Conservation (phyloP, 768 basidiomycete species). For the Mycena vulgaris region DNA sequence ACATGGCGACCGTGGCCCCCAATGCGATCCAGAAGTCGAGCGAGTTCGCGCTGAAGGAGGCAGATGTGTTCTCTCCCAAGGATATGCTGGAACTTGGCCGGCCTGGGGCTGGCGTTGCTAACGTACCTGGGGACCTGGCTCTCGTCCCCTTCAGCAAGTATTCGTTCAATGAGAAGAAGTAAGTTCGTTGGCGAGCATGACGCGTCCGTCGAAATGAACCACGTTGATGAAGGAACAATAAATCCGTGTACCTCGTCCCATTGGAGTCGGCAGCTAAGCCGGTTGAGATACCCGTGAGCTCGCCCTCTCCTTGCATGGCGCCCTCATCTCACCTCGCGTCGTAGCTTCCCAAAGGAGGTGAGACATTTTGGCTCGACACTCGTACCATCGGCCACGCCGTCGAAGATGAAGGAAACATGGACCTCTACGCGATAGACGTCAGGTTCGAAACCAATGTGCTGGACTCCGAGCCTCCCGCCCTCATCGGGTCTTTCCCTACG, state of each 20-base stretch:
- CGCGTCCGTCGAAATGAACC: not conserved
- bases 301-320: not conserved
- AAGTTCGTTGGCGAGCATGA: slow-evolving; percentile 45
- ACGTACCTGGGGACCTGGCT: slow-evolving; percentile 77
- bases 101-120: slow-evolving; percentile 77
- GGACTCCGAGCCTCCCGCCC: slow-evolving; percentile 55
- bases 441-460: slow-evolving; percentile 56
- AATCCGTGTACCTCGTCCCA: slow-evolving; percentile 74
- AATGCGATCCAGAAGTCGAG: slow-evolving; percentile 43
- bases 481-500: slow-evolving; percentile 79
- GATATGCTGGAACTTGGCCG: slow-evolving; percentile 76
- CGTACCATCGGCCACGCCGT: slow-evolving; percentile 82
- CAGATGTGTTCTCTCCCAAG: not conserved
- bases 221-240: slow-evolving; percentile 72
- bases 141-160: slow-evolving; percentile 78
- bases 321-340: not conserved
- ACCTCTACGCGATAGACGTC: slow-evolving; percentile 75
- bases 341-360: slow-evolving; percentile 76
- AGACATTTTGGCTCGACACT: slow-evolving; percentile 84
- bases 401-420: slow-evolving; percentile 66
- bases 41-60: slow-evolving; percentile 57
- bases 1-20: slow-evolving; percentile 41
- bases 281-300: slow-evolving; percentile 67
- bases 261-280: slow-evolving; percentile 66
- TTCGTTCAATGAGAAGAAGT: slow-evolving; percentile 84